These are phyloP conservation scores for Yarrowia osloensis DNA, from an alignment of 805 yeast genomes.

Conservation along the genomic window DNA sequence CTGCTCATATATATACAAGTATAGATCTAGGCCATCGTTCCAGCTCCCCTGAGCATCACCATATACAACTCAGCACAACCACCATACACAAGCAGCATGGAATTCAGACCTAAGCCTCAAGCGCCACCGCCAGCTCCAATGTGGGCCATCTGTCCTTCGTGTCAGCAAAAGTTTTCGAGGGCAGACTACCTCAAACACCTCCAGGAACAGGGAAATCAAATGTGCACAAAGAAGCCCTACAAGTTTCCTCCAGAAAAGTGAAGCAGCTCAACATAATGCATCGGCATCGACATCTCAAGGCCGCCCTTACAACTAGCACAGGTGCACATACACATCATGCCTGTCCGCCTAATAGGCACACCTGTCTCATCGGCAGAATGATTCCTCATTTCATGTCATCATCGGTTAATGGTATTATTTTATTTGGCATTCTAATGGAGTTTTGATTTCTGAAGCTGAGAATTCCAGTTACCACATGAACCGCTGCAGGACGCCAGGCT, in stretches of 20 bases:
- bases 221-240: slow-evolving; percentile 7
- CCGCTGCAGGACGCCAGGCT: slow-evolving; percentile 62
- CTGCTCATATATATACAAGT: background rate
- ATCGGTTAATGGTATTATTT: background rate
- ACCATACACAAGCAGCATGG: background rate
- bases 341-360: too few species aligned
- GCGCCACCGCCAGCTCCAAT: background rate
- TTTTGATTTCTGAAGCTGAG: too few species aligned
- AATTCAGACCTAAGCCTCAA: background rate
- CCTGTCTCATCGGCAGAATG: too few species aligned
- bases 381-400: too few species aligned
- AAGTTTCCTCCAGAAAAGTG: background rate
- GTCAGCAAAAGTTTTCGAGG: background rate
- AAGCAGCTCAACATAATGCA: background rate
- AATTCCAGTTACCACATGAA: slow-evolving; percentile 80
- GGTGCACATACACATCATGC: too few species aligned
- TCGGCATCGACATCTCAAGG: background rate
- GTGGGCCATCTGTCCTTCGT: slow-evolving; percentile 2
- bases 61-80: background rate
- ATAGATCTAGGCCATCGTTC: too few species aligned
- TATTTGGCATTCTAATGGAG: background rate
- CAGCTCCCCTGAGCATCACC: too few species aligned
- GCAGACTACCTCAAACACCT: slow-evolving; percentile 1
- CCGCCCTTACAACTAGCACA: too few species aligned
- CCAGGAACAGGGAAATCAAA: slow-evolving; percentile 1